These are phyloP conservation scores for Boletus eberwhitei DNA, from an alignment of 768 basidiomycete genomes.

Conservation along the genomic window DNA sequence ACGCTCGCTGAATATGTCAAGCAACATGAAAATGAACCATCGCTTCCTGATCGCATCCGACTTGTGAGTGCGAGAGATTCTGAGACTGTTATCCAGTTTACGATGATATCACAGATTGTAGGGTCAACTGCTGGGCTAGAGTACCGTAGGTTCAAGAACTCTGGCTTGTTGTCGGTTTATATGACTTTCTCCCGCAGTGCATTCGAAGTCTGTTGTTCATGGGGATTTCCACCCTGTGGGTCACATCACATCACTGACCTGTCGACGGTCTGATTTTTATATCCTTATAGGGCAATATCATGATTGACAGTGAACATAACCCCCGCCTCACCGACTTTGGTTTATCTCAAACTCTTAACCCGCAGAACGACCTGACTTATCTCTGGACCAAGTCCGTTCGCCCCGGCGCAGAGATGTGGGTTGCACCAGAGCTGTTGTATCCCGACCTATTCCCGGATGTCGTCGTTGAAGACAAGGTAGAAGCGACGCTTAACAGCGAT, in stretches of 20 bases:
- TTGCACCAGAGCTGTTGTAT: constrained; percentile 1
- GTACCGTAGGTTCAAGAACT: background rate
- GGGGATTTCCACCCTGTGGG: background rate
- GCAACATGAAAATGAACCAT: background rate
- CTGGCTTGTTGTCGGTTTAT: background rate
- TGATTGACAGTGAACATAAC: background rate
- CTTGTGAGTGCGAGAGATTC: background rate
- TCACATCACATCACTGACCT: background rate
- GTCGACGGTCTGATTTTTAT: background rate
- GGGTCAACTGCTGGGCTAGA: background rate
- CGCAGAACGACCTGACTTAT: background rate
- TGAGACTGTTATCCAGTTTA: too few species aligned
- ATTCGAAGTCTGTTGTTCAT: background rate
- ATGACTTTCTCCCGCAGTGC: background rate
- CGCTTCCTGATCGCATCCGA: background rate
- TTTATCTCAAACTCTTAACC: background rate
- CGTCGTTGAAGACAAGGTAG: too few species aligned
- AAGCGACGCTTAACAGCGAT: too few species aligned
- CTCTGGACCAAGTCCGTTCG: background rate
- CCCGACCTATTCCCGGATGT: background rate
- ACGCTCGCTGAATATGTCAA: background rate
- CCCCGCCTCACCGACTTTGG: constrained; percentile 6
- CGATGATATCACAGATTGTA: too few species aligned
- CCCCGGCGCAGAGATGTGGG: background rate
- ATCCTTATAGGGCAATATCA: background rate